These are phyloP conservation scores for Escovopsis sp. DNA, from an alignment of 2,329 filamentous ascomycete species.

Conservation along the genomic window DNA sequence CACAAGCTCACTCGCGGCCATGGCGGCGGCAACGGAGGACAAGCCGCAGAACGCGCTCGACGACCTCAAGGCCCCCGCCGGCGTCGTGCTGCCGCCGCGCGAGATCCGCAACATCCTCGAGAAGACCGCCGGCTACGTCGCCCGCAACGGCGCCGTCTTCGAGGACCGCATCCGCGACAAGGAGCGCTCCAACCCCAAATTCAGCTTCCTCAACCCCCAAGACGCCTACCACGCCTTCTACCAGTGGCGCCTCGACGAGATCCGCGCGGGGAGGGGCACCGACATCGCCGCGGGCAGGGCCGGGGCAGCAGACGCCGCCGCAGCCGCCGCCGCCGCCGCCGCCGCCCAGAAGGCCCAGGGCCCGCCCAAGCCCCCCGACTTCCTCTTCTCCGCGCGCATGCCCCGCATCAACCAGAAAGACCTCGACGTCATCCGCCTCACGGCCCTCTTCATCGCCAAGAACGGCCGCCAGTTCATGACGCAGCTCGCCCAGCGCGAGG, in stretches of 20 bases:
- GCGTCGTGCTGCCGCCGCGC: constrained; percentile 77
- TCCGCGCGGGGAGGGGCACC: constrained; percentile 69
- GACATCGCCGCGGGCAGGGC: constrained; percentile 60
- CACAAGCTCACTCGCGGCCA: constrained; percentile 5
- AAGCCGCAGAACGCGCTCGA: constrained; percentile 40
- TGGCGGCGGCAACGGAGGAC: constrained; percentile 27
- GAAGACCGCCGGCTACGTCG: constrained; percentile 88
- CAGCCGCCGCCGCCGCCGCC: constrained; percentile 26
- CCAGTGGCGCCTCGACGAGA: constrained; percentile 75
- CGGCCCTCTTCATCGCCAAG: constrained; percentile 82
- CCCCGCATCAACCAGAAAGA: constrained; percentile 94
- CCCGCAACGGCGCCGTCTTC: constrained; percentile 50
- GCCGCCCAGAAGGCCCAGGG: constrained; percentile 51
- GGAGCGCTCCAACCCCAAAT: constrained; percentile 72
- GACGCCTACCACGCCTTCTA: constrained; percentile 87
- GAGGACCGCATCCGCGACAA: constrained; percentile 78
- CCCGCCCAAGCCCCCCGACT: constrained; percentile 71
- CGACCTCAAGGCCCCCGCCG: constrained; percentile 61
- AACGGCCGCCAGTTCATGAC: constrained; percentile 90
- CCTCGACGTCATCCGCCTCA: constrained; percentile 57
- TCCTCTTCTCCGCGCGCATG: constrained; percentile 90
- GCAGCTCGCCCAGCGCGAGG: constrained; percentile 71
- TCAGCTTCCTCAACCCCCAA: constrained; percentile 65
- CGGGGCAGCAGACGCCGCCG: constrained; percentile 48
- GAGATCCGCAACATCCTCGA: constrained; percentile 76